Evolutionary conservation across 352 stramenopile species (phyloP).

Genomic region (Poterioochromonas sp.): DNA sequence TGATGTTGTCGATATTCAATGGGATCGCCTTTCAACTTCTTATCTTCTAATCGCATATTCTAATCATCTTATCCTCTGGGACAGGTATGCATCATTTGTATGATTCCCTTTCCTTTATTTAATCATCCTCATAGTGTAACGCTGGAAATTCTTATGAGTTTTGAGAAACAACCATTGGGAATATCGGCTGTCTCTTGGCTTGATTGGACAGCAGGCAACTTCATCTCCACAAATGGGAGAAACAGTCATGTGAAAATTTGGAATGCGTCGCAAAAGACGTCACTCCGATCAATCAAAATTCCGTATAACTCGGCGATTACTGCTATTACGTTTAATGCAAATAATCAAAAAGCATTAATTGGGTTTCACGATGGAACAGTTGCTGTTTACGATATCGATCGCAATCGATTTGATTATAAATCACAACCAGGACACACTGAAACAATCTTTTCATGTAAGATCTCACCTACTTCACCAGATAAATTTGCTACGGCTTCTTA

Average conservation of each 20-base stretch:
- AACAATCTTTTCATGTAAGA: constrained; percentile 6
- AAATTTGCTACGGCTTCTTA: constrained; percentile 1
- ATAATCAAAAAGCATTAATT: background rate
- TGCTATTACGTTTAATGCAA: background rate
- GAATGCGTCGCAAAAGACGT: constrained; percentile 11
- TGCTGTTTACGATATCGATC: constrained; percentile 1
- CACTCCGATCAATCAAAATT: background rate
- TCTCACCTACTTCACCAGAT: background rate
- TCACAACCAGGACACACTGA: constrained; percentile 8
- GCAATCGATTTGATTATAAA: background rate
- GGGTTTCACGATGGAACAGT: background rate
- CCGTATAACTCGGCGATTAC: background rate
- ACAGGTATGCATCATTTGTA: background rate
- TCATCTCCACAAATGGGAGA: background rate
- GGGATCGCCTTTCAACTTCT: constrained; percentile 3
- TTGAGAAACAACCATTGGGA: constrained; percentile 1
- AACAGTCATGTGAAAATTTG: constrained; percentile 21
- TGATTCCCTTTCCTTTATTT: background rate
- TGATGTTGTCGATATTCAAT: background rate
- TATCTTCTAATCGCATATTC: background rate
- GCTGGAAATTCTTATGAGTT: background rate
- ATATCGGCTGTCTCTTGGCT: constrained; percentile 5
- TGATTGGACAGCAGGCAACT: constrained; percentile 30
- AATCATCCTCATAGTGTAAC: background rate
- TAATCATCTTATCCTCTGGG: background rate